Base-by-base conservation (phyloP, 2,329 filamentous ascomycete genomes). In the Rutstroemia sp. region DNA sequence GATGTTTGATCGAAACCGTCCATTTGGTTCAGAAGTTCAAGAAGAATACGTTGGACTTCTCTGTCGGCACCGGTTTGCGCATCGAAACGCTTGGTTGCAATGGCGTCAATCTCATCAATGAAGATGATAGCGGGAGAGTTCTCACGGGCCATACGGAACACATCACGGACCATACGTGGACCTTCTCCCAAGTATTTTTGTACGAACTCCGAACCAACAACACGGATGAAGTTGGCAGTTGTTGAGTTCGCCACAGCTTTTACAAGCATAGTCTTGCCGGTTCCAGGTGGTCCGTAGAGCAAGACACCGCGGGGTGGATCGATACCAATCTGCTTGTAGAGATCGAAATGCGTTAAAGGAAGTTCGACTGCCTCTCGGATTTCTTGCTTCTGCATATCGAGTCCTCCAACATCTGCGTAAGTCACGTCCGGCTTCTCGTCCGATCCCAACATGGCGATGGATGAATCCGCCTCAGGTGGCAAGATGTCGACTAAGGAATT, bases 381-480 rank as follows among this genome's bases (percentile, higher is more conserved):
- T 75, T 99, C 94, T 76, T 99, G 94, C 79, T 99, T 99, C 76
- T 99, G 94, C 94, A 99, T 99, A 69, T 99, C 94, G 63, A 97
- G 76, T 49, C 94, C 94, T 78, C 94, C 94, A 60, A 99, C 94
- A 73, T 99, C 94, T 60, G 92, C 92, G 68, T 99, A 99, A 45
- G 92, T 95, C 58, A 99, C 89, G 73, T 99, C 94, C 37, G 94
- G 94, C 80, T 97, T 99, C 81, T 99, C 94, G 69, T 96, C 89
- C 57, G 87, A 82, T 59, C 92, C 92, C 54, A 99, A 82, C 94
- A 99, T 99, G 63, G 94, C 94, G 71, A 99, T 99, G 41, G 92
- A 96, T 39, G 92, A 96, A 76, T 99, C 94, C 59, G 94, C 94
- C 78, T 99, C 94, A 4, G 94, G 94, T n/a, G 94, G 94, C 10